Evolutionary conservation across 306 rosid genomes (phyloP), one percentile per base, ranked within the genome.

Genomic region (Dicorynia guianensis): DNA sequence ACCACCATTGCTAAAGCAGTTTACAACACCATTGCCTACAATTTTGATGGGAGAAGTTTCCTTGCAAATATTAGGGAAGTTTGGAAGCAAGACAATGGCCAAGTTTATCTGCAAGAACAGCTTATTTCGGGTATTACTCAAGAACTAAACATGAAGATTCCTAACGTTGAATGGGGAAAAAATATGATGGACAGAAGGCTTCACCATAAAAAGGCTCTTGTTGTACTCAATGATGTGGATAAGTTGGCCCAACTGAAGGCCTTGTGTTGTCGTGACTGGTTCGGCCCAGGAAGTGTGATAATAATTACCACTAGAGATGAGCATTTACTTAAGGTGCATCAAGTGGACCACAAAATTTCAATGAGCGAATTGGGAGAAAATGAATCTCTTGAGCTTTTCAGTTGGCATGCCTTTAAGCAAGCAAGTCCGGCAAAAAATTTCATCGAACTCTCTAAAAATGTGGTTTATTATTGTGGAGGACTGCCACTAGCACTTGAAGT

Each of bases 1-100:
- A 72, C 83, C 17, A 72, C 79, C 9, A n/a, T 79, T 47, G 79
- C 75, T 8, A 71, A 63, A 56, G 69, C 55, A 17, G 39, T 79
- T 44, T 79, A 55, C 5, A 72, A 72, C 11, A 15, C 36, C 40
- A 8, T 69, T 49, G 11, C 15, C 15, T n/a, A 4, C 8, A 8
- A 52, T 0, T 62, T 70, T 43, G 82, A 53, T 5, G 9, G 33
- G 4, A 35, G 9, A 6, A n/a, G 72, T 43, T 70, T 70, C 40
- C 59, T 69, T 3, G 5, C 8, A 7, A 5, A 69, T 13, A 4
- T 77, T 0, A 14, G 63, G 3, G 39, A 34, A 60, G 46, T 20
- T 59, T 58, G 39, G 33, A 25, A 25, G 6, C 7, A 42, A 40
- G 10, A 25, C 5, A 0, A 3, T 35, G 63, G 56, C 13, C 69